phyloP scores from a whole-genome alignment of 2,329 filamentous ascomycete genomes.

The Sporothrix sp. region DNA sequence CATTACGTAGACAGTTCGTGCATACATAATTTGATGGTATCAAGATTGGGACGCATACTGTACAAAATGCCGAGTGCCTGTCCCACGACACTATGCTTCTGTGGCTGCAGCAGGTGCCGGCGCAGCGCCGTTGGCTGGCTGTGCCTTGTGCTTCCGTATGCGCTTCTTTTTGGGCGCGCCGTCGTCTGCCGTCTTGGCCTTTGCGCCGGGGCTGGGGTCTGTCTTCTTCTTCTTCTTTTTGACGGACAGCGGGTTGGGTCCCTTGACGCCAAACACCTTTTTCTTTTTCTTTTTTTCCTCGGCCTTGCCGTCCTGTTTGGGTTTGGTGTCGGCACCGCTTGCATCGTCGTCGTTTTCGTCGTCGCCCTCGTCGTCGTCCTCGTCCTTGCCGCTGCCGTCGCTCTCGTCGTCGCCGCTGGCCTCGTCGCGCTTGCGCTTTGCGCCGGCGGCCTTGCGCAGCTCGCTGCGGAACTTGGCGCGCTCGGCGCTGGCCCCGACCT shows the following conservation, averaged over 20 bases:
- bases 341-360: slow-evolving; percentile 28
- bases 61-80: too few species aligned
- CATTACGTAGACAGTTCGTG: too few species aligned
- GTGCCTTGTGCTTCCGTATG: slow-evolving; percentile 20
- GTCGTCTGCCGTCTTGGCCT: slow-evolving; percentile 2
- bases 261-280: slow-evolving; percentile 24
- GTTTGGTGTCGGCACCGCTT: slow-evolving; percentile 19
- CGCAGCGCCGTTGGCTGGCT: not conserved
- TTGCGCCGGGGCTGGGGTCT: not conserved
- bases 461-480: slow-evolving; percentile 64
- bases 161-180: slow-evolving; percentile 19
- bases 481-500: slow-evolving; percentile 58
- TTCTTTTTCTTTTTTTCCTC: slow-evolving; percentile 27
- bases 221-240: slow-evolving; percentile 27
- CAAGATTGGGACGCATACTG: too few species aligned
- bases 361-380: slow-evolving; percentile 12
- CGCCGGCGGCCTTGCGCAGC: slow-evolving; percentile 40
- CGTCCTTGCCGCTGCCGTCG: slow-evolving; percentile 27
- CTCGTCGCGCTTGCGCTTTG: slow-evolving; percentile 40
- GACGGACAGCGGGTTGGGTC: slow-evolving; percentile 26
- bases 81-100: too few species aligned
- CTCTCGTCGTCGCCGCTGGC: slow-evolving; percentile 15
- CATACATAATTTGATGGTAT: too few species aligned
- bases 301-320: slow-evolving; percentile 20
- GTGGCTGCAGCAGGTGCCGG: not conserved